Conservation (phyloP, 495 filamentous ascomycete genomes). For the Aspergillus indologenus region DNA sequence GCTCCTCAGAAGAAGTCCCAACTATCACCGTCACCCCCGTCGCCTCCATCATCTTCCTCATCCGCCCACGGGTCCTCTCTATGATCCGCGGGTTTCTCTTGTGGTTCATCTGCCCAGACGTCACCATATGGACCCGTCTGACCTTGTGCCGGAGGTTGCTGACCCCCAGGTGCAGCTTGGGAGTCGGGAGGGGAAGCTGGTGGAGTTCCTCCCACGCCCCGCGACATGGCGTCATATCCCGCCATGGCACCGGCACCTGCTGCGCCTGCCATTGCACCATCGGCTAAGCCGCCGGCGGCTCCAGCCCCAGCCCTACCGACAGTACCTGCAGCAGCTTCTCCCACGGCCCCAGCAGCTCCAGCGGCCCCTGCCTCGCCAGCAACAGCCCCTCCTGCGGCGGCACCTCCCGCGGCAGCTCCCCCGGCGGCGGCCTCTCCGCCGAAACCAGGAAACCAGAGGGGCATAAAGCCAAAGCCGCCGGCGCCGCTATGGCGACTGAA, state of each 20-base stretch:
- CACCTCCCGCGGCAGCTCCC: conserved; percentile 44
- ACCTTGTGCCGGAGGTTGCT: conserved; percentile 13
- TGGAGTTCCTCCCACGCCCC: conserved; percentile 32
- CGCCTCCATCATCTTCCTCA: conserved; percentile 21
- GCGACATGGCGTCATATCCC: conserved; percentile 63
- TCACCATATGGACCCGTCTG: conserved; percentile 25
- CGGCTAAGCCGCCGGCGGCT: conserved; percentile 38
- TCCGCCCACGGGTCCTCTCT: conserved; percentile 38
- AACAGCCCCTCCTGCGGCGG: conserved; percentile 45
- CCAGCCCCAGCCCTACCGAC: conserved; percentile 36
- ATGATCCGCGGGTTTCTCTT: conserved; percentile 37
- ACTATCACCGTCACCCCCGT: conserved; percentile 36
- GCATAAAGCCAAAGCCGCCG: conserved; percentile 53
- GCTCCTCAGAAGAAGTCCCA: conserved; percentile 32
- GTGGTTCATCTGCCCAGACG: conserved; percentile 27
- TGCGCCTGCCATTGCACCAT: conserved; percentile 40
- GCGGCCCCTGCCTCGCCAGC: conserved; percentile 44
- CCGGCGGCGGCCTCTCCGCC: conserved; percentile 48
- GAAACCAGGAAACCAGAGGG: conserved; percentile 56
- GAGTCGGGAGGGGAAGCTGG: conserved; percentile 19
- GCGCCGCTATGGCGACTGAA: conserved; percentile 59
- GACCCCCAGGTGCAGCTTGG: conserved; percentile 18
- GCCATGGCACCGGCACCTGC: conserved; percentile 58
- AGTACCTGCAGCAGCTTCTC: conserved; percentile 35
- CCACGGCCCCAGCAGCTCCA: conserved; percentile 42